Evolutionary conservation across 1,284 basidiomycete genomes (phyloP).

Genomic region (Fomitopsis schrenkii): DNA sequence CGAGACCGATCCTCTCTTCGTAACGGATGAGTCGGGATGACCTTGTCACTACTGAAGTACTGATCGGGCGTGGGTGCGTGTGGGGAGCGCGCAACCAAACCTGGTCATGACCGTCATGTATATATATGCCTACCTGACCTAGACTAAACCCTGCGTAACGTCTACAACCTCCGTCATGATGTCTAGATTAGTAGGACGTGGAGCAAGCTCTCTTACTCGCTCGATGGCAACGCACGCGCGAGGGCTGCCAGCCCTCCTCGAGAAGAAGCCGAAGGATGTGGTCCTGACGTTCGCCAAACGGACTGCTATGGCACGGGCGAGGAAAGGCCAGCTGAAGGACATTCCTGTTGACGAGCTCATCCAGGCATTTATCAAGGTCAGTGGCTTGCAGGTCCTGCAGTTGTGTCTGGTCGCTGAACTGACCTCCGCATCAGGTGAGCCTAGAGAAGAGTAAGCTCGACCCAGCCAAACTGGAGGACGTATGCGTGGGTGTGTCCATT

Average conservation of each 20-base stretch:
- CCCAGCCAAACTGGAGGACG: conserved; percentile 68
- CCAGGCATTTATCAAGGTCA: conserved; percentile 62
- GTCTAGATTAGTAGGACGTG: conserved; percentile 11
- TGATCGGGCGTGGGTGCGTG: background rate
- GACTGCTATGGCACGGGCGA: conserved; percentile 72
- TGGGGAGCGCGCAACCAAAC: conserved; percentile 9
- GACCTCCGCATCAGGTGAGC: conserved; percentile 35
- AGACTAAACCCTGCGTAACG: conserved; percentile 1
- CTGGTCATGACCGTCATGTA: background rate
- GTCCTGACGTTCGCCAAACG: conserved; percentile 85
- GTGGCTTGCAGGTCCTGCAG: background rate
- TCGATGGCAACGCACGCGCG: conserved; percentile 43
- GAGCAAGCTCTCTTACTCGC: conserved; percentile 22
- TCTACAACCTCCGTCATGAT: conserved; percentile 17
- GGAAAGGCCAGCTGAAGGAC: conserved; percentile 81
- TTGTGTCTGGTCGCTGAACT: background rate
- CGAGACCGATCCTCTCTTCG: background rate
- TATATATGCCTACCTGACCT: conserved; percentile 1
- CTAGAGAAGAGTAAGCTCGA: conserved; percentile 45
- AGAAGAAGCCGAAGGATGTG: conserved; percentile 75
- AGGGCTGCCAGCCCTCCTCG: conserved; percentile 41
- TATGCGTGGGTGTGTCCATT: conserved; percentile 63
- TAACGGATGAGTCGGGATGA: background rate
- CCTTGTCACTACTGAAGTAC: background rate
- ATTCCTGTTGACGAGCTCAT: conserved; percentile 71